Percentiles rank a stretch among this genome's conserved stretches.
phyloP scores from a whole-genome alignment of 768 basidiomycete species.

The Termitomyces sp. region DNA sequence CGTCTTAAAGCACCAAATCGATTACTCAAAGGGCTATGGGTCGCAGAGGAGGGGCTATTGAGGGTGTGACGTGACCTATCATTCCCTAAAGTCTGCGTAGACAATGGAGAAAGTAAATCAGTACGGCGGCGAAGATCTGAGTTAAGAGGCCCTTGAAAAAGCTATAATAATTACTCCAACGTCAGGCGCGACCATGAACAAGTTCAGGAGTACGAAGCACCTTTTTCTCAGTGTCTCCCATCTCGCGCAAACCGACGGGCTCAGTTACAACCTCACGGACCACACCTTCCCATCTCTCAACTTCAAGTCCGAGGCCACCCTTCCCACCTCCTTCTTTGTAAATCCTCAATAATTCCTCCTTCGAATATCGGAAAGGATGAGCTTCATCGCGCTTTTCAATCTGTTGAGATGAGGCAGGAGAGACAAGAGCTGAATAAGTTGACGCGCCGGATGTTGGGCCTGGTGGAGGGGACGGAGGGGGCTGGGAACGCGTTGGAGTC shows the following conservation, averaged over 20 bases:
- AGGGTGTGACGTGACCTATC: constrained; percentile 60
- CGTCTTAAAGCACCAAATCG: constrained; percentile 60
- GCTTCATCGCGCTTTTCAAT: constrained; percentile 56
- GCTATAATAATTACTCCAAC: constrained; percentile 37
- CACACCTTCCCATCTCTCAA: constrained; percentile 87
- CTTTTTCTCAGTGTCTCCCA: constrained; percentile 85
- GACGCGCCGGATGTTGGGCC: constrained; percentile 45
- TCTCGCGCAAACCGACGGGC: constrained; percentile 73
- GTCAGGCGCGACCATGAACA: constrained; percentile 13
- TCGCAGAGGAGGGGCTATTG: constrained; percentile 33
- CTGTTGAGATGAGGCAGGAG: constrained; percentile 41
- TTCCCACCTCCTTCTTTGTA: constrained; percentile 74
- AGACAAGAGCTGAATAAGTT: constrained; percentile 69
- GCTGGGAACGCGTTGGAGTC: constrained; percentile 44
- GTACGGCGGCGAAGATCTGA: constrained; percentile 82
- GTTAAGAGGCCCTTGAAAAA: constrained; percentile 79
- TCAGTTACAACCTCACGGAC: constrained; percentile 71
- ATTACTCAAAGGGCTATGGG: constrained; percentile 58
- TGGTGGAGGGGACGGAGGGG: constrained; percentile 58
- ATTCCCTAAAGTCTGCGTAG: constrained; percentile 37
- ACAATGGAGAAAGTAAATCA: constrained; percentile 61
- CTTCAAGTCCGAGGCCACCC: constrained; percentile 74
- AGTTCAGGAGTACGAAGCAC: constrained; percentile 34
- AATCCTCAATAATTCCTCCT: constrained; percentile 78
- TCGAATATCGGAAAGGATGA: constrained; percentile 83